These are phyloP conservation scores for Suhomyces vadensis DNA, from an alignment of 805 yeast species.

Conservation along the genomic window DNA sequence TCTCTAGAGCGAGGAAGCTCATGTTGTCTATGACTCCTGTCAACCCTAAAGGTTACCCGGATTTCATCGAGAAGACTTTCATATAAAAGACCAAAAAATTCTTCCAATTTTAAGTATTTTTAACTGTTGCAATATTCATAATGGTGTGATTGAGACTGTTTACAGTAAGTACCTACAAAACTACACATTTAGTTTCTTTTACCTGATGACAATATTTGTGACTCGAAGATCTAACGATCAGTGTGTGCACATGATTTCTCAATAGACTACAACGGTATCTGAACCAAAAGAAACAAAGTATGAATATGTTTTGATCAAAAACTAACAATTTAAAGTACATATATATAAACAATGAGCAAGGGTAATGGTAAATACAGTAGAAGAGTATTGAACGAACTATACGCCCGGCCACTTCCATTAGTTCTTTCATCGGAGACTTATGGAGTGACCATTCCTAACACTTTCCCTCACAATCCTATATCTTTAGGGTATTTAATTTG, in stretches of 20 bases:
- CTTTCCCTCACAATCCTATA: conserved; percentile 66
- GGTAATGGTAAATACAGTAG: conserved; percentile 33
- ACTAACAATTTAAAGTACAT: neutral
- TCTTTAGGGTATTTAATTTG: conserved; percentile 55
- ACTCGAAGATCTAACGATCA: conserved; percentile 35
- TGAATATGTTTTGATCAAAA: neutral
- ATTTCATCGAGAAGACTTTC: neutral
- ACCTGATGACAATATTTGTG: conserved; percentile 25
- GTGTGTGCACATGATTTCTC: conserved; percentile 76
- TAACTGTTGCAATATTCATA: neutral
- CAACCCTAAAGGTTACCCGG: conserved; percentile 8
- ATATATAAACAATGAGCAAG: conserved; percentile 11
- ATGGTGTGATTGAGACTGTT: conserved; percentile 1
- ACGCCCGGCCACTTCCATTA: conserved; percentile 60
- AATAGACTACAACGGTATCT: conserved; percentile 98
- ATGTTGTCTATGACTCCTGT: neutral
- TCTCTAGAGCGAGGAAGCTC: no score
- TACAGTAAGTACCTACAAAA: neutral
- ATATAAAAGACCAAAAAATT: neutral
- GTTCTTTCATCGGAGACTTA: conserved; percentile 35
- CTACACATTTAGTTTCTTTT: neutral
- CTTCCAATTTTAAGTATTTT: no score
- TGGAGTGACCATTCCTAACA: conserved; percentile 48
- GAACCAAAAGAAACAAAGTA: conserved; percentile 34
- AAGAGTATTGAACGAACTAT: conserved; percentile 30